A percentile compares a stretch with the other conserved stretches of the same genome.
These are phyloP conservation scores for Mesembryanthemum crystallinum DNA, from an alignment of 148 eudicot genomes.

Conservation along the genomic window DNA sequence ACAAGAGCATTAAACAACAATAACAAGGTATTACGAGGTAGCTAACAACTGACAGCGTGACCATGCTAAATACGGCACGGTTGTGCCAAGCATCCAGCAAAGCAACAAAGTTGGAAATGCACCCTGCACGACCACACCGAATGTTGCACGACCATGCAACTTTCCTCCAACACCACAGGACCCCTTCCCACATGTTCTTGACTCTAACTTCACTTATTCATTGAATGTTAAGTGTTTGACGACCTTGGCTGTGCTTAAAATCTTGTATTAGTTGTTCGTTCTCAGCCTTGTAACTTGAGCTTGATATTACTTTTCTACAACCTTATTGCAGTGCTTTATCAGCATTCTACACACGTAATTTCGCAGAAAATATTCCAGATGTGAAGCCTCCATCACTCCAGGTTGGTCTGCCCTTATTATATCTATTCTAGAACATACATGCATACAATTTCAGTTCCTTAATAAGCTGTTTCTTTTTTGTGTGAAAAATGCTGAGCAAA, in stretches of 20 bases:
- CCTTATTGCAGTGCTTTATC: constrained; percentile 78
- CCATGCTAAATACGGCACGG: no score
- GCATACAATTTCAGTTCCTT: not conserved
- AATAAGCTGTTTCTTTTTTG: not conserved
- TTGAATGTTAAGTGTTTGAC: not conserved
- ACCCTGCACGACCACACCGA: no score
- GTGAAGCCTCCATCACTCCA: constrained; percentile 86
- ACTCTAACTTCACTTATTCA: no score
- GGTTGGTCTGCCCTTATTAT: constrained; percentile 39
- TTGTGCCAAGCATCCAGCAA: no score
- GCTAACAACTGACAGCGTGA: no score
- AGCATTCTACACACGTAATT: constrained; percentile 86
- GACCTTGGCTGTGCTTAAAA: not conserved
- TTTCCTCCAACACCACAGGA: no score
- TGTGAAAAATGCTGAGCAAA: not conserved
- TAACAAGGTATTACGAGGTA: no score
- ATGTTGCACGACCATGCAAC: no score
- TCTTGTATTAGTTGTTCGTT: not conserved
- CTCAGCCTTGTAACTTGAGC: not conserved
- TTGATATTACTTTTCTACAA: constrained; percentile 7
- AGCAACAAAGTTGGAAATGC: no score
- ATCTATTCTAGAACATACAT: constrained; percentile 8
- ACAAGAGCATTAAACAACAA: no score
- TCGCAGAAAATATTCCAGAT: constrained; percentile 64
- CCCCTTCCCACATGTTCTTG: no score